These are phyloP conservation scores for Pilasporangium apinafurcum DNA, from an alignment of 352 stramenopile species.

Conservation along the genomic window DNA sequence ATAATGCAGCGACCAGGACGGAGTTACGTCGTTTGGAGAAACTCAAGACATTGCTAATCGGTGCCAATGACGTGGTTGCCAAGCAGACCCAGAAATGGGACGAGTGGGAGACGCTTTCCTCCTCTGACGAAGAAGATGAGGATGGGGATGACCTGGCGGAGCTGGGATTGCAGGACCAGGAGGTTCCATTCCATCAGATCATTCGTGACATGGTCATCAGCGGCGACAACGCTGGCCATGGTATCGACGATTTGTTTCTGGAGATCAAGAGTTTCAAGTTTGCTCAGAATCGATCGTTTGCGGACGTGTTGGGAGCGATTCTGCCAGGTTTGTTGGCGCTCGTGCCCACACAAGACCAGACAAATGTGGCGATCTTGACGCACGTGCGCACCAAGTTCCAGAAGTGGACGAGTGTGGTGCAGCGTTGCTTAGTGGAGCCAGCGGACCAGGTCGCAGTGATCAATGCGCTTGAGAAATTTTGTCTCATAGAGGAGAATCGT, in stretches of 20 bases:
- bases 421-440: conserved; percentile 85
- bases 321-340: conserved; percentile 64
- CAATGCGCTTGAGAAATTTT: conserved; percentile 52
- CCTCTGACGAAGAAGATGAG: conserved; percentile 74
- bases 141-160: conserved; percentile 44
- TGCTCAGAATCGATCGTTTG: conserved; percentile 86
- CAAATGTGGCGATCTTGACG: conserved; percentile 62
- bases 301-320: conserved; percentile 73
- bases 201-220: conserved; percentile 79
- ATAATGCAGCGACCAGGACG: conserved; percentile 17
- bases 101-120: conserved; percentile 75
- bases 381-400: conserved; percentile 81
- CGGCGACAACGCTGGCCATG: conserved; percentile 64
- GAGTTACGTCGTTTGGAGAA: conserved; percentile 35
- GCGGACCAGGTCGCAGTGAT: conserved; percentile 64
- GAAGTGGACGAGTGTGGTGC: conserved; percentile 88
- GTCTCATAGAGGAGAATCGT: conserved; percentile 28
- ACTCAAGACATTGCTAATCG: conserved; percentile 68
- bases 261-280: conserved; percentile 94
- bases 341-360: conserved; percentile 42
- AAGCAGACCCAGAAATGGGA: conserved; percentile 56
- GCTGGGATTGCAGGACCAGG: conserved; percentile 21
- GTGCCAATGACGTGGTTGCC: conserved; percentile 49
- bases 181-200: conserved; percentile 66
- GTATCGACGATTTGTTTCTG: conserved; percentile 88